Evolutionary conservation across 129 eudicot genomes (phyloP).

Genomic region (Deinandra increscens): DNA sequence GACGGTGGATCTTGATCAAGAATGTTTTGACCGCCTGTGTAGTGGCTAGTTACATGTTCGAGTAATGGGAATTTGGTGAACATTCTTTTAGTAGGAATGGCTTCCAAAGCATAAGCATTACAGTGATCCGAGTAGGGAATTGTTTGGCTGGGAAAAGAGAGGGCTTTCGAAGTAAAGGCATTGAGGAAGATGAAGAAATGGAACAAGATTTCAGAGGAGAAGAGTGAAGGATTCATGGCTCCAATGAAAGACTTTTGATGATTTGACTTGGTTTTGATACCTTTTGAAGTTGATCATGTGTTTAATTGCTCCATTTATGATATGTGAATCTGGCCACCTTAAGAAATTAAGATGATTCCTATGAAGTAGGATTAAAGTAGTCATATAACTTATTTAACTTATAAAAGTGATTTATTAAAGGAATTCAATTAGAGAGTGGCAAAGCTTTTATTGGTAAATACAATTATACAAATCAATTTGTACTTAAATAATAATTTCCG

Average conservation of each 20-base stretch:
- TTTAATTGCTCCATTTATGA: neutral
- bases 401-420: neutral
- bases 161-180: constrained; percentile 9
- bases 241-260: constrained; percentile 24
- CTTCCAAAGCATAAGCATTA: constrained; percentile 46
- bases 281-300: neutral
- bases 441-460: neutral
- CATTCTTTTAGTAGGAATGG: constrained; percentile 33
- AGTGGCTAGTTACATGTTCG: constrained; percentile 28
- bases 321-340: neutral
- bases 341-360: constrained; percentile 12
- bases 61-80: constrained; percentile 26
- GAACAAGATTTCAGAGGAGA: neutral
- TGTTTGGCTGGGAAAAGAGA: constrained; percentile 13
- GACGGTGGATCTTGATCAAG: constrained; percentile 26
- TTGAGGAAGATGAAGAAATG: constrained; percentile 22
- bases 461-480: neutral
- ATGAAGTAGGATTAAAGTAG: neutral
- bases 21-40: constrained; percentile 49
- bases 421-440: neutral
- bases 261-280: constrained; percentile 26
- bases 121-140: constrained; percentile 53
- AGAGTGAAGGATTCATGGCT: constrained; percentile 27
- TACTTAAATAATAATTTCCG: neutral
- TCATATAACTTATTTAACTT: neutral